Base-by-base conservation (phyloP, 192 early-diverging fungal species). In the Paraglomus occultum region DNA sequence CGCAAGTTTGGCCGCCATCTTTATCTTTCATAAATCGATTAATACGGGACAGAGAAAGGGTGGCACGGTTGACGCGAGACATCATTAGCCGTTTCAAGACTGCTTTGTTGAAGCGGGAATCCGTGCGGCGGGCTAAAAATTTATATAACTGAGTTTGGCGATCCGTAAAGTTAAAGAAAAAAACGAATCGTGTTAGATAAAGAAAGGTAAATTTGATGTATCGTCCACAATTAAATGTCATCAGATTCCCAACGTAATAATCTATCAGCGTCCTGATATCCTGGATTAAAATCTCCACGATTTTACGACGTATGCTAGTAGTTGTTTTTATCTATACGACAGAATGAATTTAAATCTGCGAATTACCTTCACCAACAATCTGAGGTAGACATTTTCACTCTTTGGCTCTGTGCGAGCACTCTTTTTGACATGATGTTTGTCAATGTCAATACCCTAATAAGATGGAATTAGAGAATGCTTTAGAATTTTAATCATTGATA, bases 371-470 rank as follows among this genome's bases (percentile, higher is more conserved):
- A 98, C 96, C 80, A 99, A 91, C 83, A 99, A 88, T 78, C 86
- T 83, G 81, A 98, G 85, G 92, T 99, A 99, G 82, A 96, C 92
- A 83, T 99, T 91, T 79, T 94, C 84, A 71, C 91, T 94, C 83
- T 91, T 89, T 77, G 96, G 95, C 73, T 88, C 92, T 71, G 85
- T 79, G 77, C 96, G 86, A 83, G 88, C 86, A 67, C 83, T 89
- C 84, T 92, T 97, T 92, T 93, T 96, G 77, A 91, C 91, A 91
- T 99, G 97, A 89, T 98, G 94, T 82, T 95, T 95, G 83, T 91
- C 90, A 78, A 95, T 90, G 89, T 98, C 96, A 87, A 97, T 95
- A 95, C 95, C 96, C 97, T 95, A 83, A n/a, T n/a, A 52, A 66
- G 12, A 45, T 31, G 15, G 10, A 43, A 39, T 59, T 31, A 31